A percentile compares a stretch with the other conserved stretches of the same genome.
These are phyloP conservation scores for Candida sojae DNA, from an alignment of 1,139 yeast genomes.

Conservation along the genomic window DNA sequence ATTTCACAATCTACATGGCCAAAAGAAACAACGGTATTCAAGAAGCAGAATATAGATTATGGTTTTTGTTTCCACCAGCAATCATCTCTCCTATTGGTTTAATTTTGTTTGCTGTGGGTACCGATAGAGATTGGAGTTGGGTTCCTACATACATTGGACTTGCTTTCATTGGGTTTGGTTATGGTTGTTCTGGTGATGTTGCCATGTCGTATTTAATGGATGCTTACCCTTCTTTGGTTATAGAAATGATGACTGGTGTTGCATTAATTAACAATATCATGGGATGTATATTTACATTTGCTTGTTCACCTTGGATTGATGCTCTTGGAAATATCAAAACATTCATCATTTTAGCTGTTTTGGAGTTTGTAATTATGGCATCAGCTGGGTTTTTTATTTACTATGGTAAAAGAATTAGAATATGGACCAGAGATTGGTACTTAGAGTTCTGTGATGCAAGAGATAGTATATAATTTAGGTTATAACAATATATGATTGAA, in stretches of 20 bases:
- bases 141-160: conserved; percentile 62
- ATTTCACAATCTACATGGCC: conserved; percentile 71
- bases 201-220: conserved; percentile 73
- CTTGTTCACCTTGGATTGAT: conserved; percentile 71
- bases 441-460: conserved; percentile 18
- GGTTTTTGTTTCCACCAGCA: conserved; percentile 66
- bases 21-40: conserved; percentile 67
- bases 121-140: conserved; percentile 58
- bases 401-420: conserved; percentile 38
- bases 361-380: conserved; percentile 56
- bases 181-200: conserved; percentile 73
- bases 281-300: conserved; percentile 76
- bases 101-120: conserved; percentile 79
- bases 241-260: conserved; percentile 86
- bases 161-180: conserved; percentile 69
- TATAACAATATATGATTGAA: background rate
- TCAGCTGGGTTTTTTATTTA: conserved; percentile 28
- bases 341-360: conserved; percentile 69
- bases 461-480: conserved; percentile 11
- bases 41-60: conserved; percentile 80
- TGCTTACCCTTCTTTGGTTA: conserved; percentile 69
- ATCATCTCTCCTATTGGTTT: conserved; percentile 73
- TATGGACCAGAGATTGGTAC: conserved; percentile 36
- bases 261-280: conserved; percentile 75
- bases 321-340: conserved; percentile 68